Evolutionary conservation across 371 early-diverging fungal genomes (phyloP), one percentile per base, ranked within the genome.

Genomic region (Smittium mucronatum): DNA sequence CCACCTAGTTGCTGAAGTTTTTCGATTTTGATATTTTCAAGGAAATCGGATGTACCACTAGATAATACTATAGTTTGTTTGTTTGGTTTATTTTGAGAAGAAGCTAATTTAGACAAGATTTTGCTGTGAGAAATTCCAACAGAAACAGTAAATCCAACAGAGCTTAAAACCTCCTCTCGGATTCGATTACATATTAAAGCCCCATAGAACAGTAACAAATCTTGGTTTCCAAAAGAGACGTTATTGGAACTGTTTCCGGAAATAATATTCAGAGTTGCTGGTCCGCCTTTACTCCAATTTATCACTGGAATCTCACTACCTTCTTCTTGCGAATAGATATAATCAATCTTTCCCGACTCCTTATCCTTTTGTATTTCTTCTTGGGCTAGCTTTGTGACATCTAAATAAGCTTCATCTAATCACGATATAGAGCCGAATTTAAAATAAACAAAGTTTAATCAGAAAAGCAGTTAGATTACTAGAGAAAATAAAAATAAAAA

Each of bases 61-160:
- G 75, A 82, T 69, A 87, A 83, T 17, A 92, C 69, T 0, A 88
- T 73, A 0, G 89, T 88, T 82, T 87, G 75, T 61, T 70, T 71
- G 74, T 90, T 85, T 2, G 97, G 97, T 69, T 97, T 97, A 76
- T 95, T 87, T 72, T 84, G 65, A 2, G 86, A 88, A 30, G 92
- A 91, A 64, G 90, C 85, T 8, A 97, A 75, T 72, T 97, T 97
- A 1, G 94, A 90, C 25, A 92, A 76, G 0, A 85, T 85, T 68
- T 89, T 91, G 76, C 89, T 91, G 75, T 90, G 90, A 0, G 93
- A 87, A 34, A 97, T 86, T 2, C 93, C 95, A 2, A 93, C 88
- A 21, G 90, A 89, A 33, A 35, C 35, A 65, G 65, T 65, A 65
- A 65, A 65, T n/a, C 65, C 65, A 30, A 33, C 33, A 2, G 2